Percentiles rank a stretch among this genome's conserved stretches.
These are phyloP conservation scores for Penicilliopsis zonata DNA, from an alignment of 495 filamentous ascomycete genomes.

Conservation along the genomic window DNA sequence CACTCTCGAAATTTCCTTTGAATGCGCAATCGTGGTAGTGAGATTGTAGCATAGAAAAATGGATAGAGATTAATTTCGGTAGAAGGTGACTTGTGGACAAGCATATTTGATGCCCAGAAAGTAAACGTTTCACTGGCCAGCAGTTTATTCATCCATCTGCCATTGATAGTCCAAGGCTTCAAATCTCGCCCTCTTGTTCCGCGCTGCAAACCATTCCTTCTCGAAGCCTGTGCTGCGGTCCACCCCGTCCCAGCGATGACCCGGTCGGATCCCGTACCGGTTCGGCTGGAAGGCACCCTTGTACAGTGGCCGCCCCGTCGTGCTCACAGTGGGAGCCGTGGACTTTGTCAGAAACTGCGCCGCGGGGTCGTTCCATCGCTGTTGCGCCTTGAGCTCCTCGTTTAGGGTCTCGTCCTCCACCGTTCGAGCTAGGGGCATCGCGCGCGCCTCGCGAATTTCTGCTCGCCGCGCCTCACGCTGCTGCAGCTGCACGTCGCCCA, in stretches of 20 bases:
- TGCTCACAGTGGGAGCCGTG: constrained; percentile 24
- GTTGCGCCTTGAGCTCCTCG: constrained; percentile 57
- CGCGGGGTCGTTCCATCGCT: constrained; percentile 91
- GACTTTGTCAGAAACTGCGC: constrained; percentile 60
- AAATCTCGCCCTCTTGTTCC: constrained; percentile 60
- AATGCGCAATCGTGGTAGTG: no score
- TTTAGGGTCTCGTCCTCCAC: constrained; percentile 80
- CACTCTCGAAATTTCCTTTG: no score
- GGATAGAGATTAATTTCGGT: no score
- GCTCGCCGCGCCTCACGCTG: constrained; percentile 45
- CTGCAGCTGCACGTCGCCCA: constrained; percentile 71
- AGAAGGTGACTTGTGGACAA: no score
- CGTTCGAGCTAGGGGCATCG: constrained; percentile 66
- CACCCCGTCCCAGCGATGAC: constrained; percentile 94
- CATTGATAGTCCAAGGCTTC: constrained; percentile 80
- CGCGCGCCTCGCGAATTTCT: constrained; percentile 61
- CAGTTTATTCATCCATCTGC: constrained; percentile 79
- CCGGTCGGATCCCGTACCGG: constrained; percentile 86
- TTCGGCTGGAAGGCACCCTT: constrained; percentile 73
- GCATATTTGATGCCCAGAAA: no score
- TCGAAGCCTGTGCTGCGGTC: constrained; percentile 93
- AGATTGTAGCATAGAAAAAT: no score
- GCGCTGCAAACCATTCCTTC: constrained; percentile 80
- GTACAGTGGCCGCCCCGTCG: constrained; percentile 63
- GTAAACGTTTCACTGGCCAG: no score